A percentile compares a stretch with the other conserved stretches of the same genome.
phyloP scores from a whole-genome alignment of 2,329 filamentous ascomycete species.

The Hymenoscyphus infarciens region DNA sequence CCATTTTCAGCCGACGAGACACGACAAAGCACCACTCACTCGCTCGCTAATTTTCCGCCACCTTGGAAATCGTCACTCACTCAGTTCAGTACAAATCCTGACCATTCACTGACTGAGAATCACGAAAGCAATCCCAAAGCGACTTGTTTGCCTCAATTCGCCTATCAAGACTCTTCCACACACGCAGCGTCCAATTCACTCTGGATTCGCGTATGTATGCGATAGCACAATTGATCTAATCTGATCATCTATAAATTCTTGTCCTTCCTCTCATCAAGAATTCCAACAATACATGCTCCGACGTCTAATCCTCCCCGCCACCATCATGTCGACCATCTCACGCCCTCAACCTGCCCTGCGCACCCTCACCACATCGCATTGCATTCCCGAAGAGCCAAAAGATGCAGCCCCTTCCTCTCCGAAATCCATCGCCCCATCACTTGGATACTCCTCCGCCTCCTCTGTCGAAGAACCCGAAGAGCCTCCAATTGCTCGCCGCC shows the following conservation, averaged over 20 bases:
- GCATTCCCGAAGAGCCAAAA: constrained; percentile 30
- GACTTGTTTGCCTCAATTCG: neutral
- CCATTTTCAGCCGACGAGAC: neutral
- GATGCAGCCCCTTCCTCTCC: constrained; percentile 23
- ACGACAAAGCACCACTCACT: neutral
- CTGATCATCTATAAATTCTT: neutral
- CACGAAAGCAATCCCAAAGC: neutral
- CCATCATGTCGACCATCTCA: constrained; percentile 23
- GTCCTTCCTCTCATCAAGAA: neutral
- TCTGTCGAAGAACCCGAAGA: constrained; percentile 49
- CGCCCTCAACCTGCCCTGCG: constrained; percentile 26
- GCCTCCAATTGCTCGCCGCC: constrained; percentile 42
- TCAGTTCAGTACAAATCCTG: too few species aligned
- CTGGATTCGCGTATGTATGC: neutral
- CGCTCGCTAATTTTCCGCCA: neutral
- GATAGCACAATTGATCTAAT: neutral
- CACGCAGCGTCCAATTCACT: neutral
- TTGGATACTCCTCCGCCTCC: constrained; percentile 61
- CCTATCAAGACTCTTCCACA: neutral
- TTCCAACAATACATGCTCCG: constrained; percentile 16
- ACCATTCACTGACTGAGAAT: neutral
- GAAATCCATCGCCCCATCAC: constrained; percentile 55
- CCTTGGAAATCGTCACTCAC: neutral
- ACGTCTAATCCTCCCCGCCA: constrained; percentile 11
- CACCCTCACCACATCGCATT: constrained; percentile 33